These are phyloP conservation scores for Sanghuangporus weigelae DNA, from an alignment of 1,284 basidiomycete genomes.

Conservation along the genomic window DNA sequence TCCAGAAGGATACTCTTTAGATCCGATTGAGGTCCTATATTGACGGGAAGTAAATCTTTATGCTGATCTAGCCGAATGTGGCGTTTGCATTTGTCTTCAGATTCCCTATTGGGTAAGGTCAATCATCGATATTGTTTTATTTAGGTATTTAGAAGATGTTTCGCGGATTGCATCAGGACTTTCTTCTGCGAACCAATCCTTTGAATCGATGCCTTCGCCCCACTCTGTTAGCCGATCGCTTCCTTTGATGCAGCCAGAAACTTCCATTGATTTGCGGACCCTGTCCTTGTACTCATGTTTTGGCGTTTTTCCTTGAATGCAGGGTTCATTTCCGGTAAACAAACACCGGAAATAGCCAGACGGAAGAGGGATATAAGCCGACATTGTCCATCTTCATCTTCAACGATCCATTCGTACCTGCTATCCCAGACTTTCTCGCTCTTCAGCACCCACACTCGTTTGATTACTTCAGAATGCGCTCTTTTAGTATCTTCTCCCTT, in stretches of 20 bases:
- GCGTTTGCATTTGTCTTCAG: background rate
- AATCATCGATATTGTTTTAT: slow-evolving; percentile 4
- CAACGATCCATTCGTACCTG: background rate
- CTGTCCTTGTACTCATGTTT: background rate
- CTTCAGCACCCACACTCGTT: slow-evolving; percentile 31
- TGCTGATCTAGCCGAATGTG: background rate
- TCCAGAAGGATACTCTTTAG: too few relatives aligned
- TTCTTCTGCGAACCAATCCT: background rate
- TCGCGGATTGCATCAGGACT: background rate
- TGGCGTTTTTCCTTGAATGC: background rate
- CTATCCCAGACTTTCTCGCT: background rate
- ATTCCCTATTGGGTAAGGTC: background rate
- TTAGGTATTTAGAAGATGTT: background rate
- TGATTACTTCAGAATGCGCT: slow-evolving; percentile 37
- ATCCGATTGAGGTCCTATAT: background rate
- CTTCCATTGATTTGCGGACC: background rate
- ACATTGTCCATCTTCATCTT: background rate
- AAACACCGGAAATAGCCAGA: background rate
- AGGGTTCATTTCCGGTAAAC: background rate
- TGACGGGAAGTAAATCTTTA: background rate
- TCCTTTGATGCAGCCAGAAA: slow-evolving; percentile 2
- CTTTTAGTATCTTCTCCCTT: slow-evolving; percentile 36
- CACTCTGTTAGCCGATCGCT: background rate
- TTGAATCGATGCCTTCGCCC: background rate
- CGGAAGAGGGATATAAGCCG: background rate